These are phyloP conservation scores for Yamadazyma triangularis DNA, from an alignment of 1,139 yeast genomes.

Conservation along the genomic window DNA sequence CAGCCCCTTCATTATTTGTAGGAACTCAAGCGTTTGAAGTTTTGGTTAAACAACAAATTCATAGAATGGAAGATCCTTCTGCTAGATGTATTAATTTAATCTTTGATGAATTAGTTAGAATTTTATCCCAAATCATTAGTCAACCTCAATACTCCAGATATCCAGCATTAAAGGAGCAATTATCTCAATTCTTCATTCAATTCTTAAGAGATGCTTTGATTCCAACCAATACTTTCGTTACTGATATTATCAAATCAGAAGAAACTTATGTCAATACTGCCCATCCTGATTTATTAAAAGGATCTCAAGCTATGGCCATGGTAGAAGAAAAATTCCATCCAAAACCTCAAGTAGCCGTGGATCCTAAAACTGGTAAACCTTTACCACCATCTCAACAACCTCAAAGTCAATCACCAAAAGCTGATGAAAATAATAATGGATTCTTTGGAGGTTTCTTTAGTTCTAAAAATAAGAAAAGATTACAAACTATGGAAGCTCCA, in stretches of 20 bases:
- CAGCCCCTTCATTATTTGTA: constrained; percentile 95
- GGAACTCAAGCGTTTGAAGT: constrained; percentile 98
- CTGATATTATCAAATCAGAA: constrained; percentile 78
- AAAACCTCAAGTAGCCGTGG: constrained; percentile 71
- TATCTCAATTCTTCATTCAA: constrained; percentile 73
- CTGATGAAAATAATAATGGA: constrained; percentile 52
- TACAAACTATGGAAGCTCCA: constrained; percentile 96
- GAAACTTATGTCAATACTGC: constrained; percentile 96
- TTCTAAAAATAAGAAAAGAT: constrained; percentile 86
- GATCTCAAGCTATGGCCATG: constrained; percentile 92
- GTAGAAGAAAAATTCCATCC: constrained; percentile 92
- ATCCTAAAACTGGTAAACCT: constrained; percentile 91
- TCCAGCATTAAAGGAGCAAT: constrained; percentile 84
- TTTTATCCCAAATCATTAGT: constrained; percentile 76
- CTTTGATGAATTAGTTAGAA: constrained; percentile 91
- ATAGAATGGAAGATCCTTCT: constrained; percentile 92
- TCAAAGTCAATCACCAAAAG: constrained; percentile 17
- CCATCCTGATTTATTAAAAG: constrained; percentile 93
- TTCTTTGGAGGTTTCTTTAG: constrained; percentile 95
- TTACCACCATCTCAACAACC: constrained; percentile 44
- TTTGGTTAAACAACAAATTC: constrained; percentile 90
- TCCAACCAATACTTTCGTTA: constrained; percentile 83
- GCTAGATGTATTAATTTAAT: constrained; percentile 84
- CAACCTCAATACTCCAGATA: constrained; percentile 84
- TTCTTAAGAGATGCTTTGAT: constrained; percentile 73